These are phyloP conservation scores for Oxalis stricta DNA, from an alignment of 441 rosid species.

Conservation along the genomic window DNA sequence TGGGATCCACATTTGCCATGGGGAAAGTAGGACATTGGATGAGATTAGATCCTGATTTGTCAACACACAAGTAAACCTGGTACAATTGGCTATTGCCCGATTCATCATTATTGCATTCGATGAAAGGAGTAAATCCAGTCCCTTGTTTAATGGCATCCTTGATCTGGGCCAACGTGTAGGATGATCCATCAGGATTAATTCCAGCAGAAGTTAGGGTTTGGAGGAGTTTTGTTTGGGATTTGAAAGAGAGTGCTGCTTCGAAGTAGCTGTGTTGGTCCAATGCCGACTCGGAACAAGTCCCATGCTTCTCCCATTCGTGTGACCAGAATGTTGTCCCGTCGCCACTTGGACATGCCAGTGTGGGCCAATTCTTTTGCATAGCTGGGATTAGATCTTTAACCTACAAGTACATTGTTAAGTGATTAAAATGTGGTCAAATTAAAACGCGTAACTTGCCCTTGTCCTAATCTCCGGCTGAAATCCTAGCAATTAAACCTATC, in stretches of 20 bases:
- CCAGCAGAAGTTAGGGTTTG: constrained; percentile 25
- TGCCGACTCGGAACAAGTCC: constrained; percentile 54
- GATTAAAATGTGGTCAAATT: no score
- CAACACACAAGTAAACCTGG: constrained; percentile 61
- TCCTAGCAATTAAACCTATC: no score
- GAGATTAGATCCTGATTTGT: constrained; percentile 30
- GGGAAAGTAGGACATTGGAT: constrained; percentile 58
- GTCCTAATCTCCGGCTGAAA: no score
- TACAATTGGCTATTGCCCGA: constrained; percentile 57
- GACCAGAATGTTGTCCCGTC: constrained; percentile 42
- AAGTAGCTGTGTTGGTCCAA: constrained; percentile 50
- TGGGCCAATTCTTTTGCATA: constrained; percentile 56
- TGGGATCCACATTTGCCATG: constrained; percentile 30
- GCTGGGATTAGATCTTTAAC: constrained; percentile 32
- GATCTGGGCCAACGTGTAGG: constrained; percentile 21
- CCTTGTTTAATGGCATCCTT: constrained; percentile 19
- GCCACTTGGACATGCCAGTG: constrained; percentile 67
- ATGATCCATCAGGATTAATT: constrained; percentile 22
- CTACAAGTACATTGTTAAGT: no score
- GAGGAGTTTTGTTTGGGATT: constrained; percentile 30
- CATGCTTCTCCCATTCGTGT: constrained; percentile 78
- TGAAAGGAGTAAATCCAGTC: constrained; percentile 37
- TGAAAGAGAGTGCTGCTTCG: constrained; percentile 29
- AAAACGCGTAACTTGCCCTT: no score
- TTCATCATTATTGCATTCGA: constrained; percentile 50